Conservation (phyloP, 169 alveolate genomes). For the Plasmodium adleri region DNA sequence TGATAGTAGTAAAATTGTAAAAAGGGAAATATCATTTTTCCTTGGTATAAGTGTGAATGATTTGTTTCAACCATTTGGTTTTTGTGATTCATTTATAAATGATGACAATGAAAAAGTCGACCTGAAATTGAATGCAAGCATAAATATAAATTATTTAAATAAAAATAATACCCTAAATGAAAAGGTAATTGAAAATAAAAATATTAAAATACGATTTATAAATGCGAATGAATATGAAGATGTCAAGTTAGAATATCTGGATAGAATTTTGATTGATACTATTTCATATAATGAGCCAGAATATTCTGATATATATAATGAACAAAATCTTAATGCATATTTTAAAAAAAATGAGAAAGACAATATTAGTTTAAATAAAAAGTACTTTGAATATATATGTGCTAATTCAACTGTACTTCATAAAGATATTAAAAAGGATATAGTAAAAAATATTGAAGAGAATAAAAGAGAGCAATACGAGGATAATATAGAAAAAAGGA, state of each 20-base stretch:
- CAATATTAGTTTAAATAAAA: not conserved
- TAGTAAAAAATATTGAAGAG: constrained; percentile 1
- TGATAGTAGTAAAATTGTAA: constrained; percentile 44
- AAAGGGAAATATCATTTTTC: constrained; percentile 39
- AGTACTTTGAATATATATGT: constrained; percentile 32
- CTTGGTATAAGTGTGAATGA: constrained; percentile 38
- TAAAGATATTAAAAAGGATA: constrained; percentile 11
- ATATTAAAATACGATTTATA: constrained; percentile 35
- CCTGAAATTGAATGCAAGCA: constrained; percentile 20
- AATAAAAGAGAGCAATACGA: not conserved
- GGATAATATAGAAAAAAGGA: not conserved
- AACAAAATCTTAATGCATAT: constrained; percentile 36
- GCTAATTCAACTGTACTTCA: constrained; percentile 29
- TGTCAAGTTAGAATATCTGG: constrained; percentile 32
- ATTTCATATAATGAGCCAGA: constrained; percentile 62
- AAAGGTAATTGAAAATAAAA: constrained; percentile 19
- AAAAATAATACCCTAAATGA: constrained; percentile 42
- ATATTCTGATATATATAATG: constrained; percentile 44
- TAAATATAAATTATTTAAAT: constrained; percentile 33
- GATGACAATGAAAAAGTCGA: constrained; percentile 33
- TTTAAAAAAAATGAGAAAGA: constrained; percentile 48
- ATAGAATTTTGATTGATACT: constrained; percentile 24
- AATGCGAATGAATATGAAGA: constrained; percentile 41
- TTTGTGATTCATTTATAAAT: constrained; percentile 3
- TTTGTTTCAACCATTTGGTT: constrained; percentile 46